Base-by-base conservation (phyloP, 2,329 filamentous ascomycete genomes). In the Pseudopyricularia cyperi region DNA sequence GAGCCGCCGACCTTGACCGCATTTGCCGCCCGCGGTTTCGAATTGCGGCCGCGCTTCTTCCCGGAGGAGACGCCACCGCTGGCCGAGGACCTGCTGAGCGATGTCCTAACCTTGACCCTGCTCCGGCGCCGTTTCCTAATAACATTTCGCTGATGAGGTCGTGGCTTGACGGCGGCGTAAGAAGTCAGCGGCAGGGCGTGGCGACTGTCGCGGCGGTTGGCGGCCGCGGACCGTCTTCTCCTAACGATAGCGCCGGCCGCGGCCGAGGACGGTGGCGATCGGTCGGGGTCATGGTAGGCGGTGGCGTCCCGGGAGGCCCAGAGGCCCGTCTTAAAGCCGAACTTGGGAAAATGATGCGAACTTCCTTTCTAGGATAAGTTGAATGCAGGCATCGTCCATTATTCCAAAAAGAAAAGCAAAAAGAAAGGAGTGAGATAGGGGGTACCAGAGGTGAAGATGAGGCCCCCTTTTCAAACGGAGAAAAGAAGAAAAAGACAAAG, bases 341-440 rank as follows among this genome's bases (percentile, higher is more conserved):
- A 61, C 57, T 60, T 66, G 46, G 65, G 65, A 56, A 61, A 66
- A 62, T 62, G 60, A 64, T 64, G 61, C 62, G 64, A 64, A 63
- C 64, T 68, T 63, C 65, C 67, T 60, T 67, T 66, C 66, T 69
- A 71, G 66, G 68, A 65, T 65, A 69, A 65, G 65, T 63, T 67
- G 63, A 70, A 63, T 59, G 64, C 62, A 65, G 67, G 62, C 69
- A 71, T 71, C 61, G 61, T 67, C 61, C 63, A 58, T 68, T 68
- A 63, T 63, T 67, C 64, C 64, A 67, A 66, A 65, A 62, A 62
- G 53, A 44, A 24, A 22, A 53, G 42, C 55, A 52, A 53, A 61
- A 63, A 66, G 58, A 61, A 62, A 62, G 50, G n/a, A 56, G 33
- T 22, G 12, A 7, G 19, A 24, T 19, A 44, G 39, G 24, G 22